A percentile compares a stretch with the other conserved stretches of the same genome.
Conservation (phyloP, 106 monocot species). For the Cymbidium sinense region DNA sequence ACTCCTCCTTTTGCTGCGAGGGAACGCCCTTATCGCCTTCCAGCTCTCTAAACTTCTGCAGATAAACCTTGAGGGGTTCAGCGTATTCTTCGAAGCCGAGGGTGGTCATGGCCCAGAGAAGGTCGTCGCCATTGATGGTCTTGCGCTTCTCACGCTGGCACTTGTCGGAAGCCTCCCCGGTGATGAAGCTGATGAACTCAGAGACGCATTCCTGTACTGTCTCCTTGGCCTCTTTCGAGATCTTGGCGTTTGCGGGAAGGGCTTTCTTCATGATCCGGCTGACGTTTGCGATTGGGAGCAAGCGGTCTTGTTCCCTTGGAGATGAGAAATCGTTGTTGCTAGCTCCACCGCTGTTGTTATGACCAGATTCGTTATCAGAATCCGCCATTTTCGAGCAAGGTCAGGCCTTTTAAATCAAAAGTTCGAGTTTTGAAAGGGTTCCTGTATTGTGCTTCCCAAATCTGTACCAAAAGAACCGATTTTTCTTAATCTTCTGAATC, state of each 20-base stretch:
- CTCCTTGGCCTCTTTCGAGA: constrained; percentile 16
- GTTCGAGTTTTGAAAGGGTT: no score
- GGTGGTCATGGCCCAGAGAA: constrained; percentile 48
- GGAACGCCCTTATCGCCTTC: constrained; percentile 42
- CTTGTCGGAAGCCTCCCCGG: constrained; percentile 56
- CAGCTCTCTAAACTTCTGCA: constrained; percentile 54
- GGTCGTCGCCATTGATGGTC: constrained; percentile 50
- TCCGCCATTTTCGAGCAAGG: constrained; percentile 32
- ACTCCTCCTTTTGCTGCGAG: constrained; percentile 6
- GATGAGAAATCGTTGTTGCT: constrained; percentile 16
- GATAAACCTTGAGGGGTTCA: constrained; percentile 54
- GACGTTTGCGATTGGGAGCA: constrained; percentile 52
- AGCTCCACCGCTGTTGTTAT: constrained; percentile 12
- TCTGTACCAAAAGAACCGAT: not conserved
- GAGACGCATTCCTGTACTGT: constrained; percentile 19
- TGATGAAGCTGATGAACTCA: constrained; percentile 19
- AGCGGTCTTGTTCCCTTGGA: constrained; percentile 35
- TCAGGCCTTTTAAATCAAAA: not conserved
- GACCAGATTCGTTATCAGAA: constrained; percentile 44
- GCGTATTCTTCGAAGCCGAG: constrained; percentile 72
- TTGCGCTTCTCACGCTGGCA: constrained; percentile 56
- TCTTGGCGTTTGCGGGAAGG: constrained; percentile 19
- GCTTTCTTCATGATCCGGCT: constrained; percentile 46
- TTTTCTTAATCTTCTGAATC: not conserved
- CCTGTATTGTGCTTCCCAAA: no score